phyloP scores from a whole-genome alignment of 768 basidiomycete genomes.

The Solioccasus polychromus region DNA sequence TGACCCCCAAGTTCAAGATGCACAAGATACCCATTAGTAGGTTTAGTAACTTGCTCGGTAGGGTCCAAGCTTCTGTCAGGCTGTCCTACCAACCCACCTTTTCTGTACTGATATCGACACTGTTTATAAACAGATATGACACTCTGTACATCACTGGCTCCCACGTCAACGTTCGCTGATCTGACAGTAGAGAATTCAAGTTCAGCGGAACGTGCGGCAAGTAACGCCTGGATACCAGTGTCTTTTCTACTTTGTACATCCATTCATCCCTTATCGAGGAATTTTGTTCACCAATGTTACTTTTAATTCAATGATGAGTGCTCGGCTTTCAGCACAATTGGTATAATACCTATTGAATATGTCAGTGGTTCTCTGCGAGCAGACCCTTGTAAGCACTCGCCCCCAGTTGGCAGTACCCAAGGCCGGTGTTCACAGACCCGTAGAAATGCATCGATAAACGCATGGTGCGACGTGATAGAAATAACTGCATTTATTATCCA shows the following conservation, averaged over 20 bases:
- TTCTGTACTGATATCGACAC: neutral
- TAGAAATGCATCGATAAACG: slow-evolving; percentile 57
- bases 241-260: neutral
- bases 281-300: no score
- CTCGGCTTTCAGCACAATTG: slow-evolving; percentile 21
- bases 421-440: slow-evolving; percentile 41
- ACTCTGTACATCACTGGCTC: slow-evolving; percentile 37
- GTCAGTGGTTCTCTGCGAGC: slow-evolving; percentile 1
- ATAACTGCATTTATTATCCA: slow-evolving; percentile 42
- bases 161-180: slow-evolving; percentile 46
- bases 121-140: slow-evolving; percentile 33
- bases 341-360: slow-evolving; percentile 21
- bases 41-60: slow-evolving; percentile 35
- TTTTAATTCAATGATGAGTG: slow-evolving; percentile 8
- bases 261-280: no score
- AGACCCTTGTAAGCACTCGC: slow-evolving; percentile 33
- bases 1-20: slow-evolving; percentile 46
- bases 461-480: slow-evolving; percentile 65
- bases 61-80: slow-evolving; percentile 36
- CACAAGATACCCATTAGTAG: slow-evolving; percentile 42
- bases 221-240: neutral
- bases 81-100: slow-evolving; percentile 9
- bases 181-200: slow-evolving; percentile 53
- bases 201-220: slow-evolving; percentile 50
- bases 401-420: slow-evolving; percentile 60